Base-by-base conservation (phyloP, 1,139 yeast species). In the Lodderomyces metapsilosis region DNA sequence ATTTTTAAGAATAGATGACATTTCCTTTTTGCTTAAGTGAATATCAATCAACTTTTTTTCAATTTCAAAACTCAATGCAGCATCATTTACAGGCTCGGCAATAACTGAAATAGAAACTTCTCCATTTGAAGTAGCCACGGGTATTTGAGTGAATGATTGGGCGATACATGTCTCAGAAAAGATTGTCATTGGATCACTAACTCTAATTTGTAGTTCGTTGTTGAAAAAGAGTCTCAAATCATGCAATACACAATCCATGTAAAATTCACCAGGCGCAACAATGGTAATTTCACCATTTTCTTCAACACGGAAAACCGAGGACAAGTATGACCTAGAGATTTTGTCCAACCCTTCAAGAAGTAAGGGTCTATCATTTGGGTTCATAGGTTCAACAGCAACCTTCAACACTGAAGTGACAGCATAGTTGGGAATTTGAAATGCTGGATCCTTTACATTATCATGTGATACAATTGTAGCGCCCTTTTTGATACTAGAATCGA, bases 261-360 rank as follows among this genome's bases (percentile, higher is more conserved):
- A 88, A 13, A 92, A 56, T 57, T 94, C 98, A 4, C 98, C 98
- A 3, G 89, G 80, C 0, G 94, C 96, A 22, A 82, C 57, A 1
- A 94, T 58, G 0, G 83, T 81, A 58, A 85, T 88, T 53, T 91
- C 98, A 1, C 98, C 97, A 43, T 91, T 84, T 51, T 87, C 95
- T 58, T 88, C 96, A 1, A 86, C 91, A 48, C 76, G 80, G 6
- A 88, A 68, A 22, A 74, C 72, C 28, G 82, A 71, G 5, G 91
- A 81, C 11, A 86, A 74, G 54, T 87, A 91, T 1, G 84, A 67
- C 49, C 77, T 80, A 49, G 76, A 76, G 20, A 85, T 67, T 43
- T 72, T 77, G 46, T 85, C 70, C 39, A 92, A 64, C 0, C 91
- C 89, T 15, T 78, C 83, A 12, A 84, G 66, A 55, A 91, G 68